These are phyloP conservation scores for Cucurbitaria berberidis DNA, from an alignment of 2,329 filamentous ascomycete species.

Conservation along the genomic window DNA sequence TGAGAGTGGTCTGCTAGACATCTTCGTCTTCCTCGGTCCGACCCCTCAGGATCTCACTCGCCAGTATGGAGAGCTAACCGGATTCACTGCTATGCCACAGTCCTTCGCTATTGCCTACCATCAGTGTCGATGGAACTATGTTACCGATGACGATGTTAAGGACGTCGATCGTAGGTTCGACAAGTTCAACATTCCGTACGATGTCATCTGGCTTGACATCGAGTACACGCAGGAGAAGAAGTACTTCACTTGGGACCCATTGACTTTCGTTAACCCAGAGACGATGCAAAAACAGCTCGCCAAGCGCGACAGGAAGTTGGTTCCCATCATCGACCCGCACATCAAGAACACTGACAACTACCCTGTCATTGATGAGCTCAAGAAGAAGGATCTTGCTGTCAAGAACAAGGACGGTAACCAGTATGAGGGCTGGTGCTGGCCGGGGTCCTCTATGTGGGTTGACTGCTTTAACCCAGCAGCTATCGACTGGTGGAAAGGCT, in stretches of 20 bases:
- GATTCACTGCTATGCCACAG: conserved; percentile 88
- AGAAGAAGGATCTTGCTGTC: conserved; percentile 80
- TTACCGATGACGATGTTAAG: conserved; percentile 94
- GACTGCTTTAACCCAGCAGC: conserved; percentile 95
- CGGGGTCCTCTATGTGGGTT: conserved; percentile 94
- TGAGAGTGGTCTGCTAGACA: conserved; percentile 84
- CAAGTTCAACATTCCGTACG: conserved; percentile 93
- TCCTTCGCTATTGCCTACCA: conserved; percentile 93
- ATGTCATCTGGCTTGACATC: conserved; percentile 98
- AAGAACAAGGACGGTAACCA: conserved; percentile 88
- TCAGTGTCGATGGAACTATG: conserved; percentile 98
- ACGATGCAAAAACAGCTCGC: conserved; percentile 89
- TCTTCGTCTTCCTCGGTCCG: conserved; percentile 93
- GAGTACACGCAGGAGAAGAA: conserved; percentile 97
- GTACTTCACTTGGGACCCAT: conserved; percentile 96
- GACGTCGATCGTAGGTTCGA: conserved; percentile 97
- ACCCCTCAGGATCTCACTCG: conserved; percentile 81
- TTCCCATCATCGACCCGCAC: conserved; percentile 94
- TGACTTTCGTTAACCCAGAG: conserved; percentile 85
- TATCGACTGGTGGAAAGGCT: conserved; percentile 84
- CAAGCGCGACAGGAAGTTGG: conserved; percentile 83
- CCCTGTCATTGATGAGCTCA: conserved; percentile 77
- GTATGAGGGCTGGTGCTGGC: conserved; percentile 99
- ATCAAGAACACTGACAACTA: conserved; percentile 92
- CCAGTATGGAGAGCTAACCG: conserved; percentile 87